Evolutionary conservation across 345 rosid genomes (phyloP), one percentile per base, ranked within the genome.

Genomic region (Syzygium aqueum): DNA sequence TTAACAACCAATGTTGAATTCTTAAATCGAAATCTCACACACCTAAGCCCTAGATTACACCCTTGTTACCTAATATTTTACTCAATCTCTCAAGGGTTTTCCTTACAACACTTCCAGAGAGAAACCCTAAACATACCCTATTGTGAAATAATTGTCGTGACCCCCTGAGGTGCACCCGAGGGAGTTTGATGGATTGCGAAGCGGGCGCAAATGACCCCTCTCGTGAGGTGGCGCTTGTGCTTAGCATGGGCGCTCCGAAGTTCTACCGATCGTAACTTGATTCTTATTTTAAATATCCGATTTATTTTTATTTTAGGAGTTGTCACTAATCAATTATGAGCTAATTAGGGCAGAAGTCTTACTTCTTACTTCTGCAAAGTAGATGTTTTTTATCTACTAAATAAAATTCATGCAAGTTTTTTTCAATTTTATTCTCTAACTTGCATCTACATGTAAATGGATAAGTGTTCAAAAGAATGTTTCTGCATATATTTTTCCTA

Each of bases 181-280:
- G 13, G n/a, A 56, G n/a, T 56, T 23, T 0, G n/a, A 56, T 9
- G n/a, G n/a, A 56, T 56, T 56, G 61, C n/a, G n/a, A 9, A 56
- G 61, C 2, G 0, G 61, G 0, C 12, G 23, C n/a, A 23, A 56
- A 8, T 56, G 61, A 56, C 61, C n/a, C 61, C 61, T 56, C 61
- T 56, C 23, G 5, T 9, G 61, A 56, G n/a, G 23, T 56, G 8
- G 19, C 23, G 13, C 23, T 56, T 9, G n/a, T 56, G 23, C 61
- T 56, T 56, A 9, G n/a, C 12, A 56, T 22, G 61, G 23, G n/a
- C 23, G 8, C 13, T 56, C 6, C 23, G n/a, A 56, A 23, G 23
- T 11, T 0, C 5, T 56, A 13, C 9, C 13, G 0, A 56, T 56
- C 0, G 2, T 9, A 56, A 2, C 6, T 56, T 23, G 1, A 0